phyloP scores from a whole-genome alignment of 2,329 filamentous ascomycete genomes.

The Cytospora piceicola region DNA sequence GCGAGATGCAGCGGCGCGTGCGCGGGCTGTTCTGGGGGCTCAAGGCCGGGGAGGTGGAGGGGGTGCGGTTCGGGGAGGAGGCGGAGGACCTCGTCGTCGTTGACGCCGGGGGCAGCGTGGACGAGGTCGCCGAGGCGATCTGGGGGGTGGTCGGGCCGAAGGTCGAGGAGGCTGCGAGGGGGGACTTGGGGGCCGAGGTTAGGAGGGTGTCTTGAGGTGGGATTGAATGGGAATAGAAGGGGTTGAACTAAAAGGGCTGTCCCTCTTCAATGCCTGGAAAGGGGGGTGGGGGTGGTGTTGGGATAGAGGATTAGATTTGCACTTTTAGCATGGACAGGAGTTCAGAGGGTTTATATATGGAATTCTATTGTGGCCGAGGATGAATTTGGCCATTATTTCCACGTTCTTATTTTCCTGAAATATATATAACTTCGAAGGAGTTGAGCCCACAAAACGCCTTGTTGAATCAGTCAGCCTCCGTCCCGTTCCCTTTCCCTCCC shows the following conservation, averaged over 20 bases:
- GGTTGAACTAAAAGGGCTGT: background rate
- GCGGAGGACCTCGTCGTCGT: conserved; percentile 59
- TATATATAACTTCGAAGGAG: conserved; percentile 28
- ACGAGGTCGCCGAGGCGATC: conserved; percentile 60
- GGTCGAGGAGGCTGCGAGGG: conserved; percentile 52
- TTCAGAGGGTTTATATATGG: background rate
- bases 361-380: background rate
- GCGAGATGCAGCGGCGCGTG: conserved; percentile 80
- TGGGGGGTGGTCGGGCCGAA: conserved; percentile 55
- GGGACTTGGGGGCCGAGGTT: conserved; percentile 49
- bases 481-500: background rate
- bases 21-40: conserved; percentile 71
- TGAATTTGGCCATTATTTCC: background rate
- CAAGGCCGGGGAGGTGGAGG: conserved; percentile 46
- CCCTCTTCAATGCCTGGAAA: too few relatives aligned
- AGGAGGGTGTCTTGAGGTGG: conserved; percentile 48
- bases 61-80: conserved; percentile 49
- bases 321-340: background rate
- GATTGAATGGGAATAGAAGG: background rate
- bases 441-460: conserved; percentile 34
- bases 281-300: background rate
- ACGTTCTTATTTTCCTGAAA: conserved; percentile 1
- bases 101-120: conserved; percentile 57
- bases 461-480: conserved; percentile 9
- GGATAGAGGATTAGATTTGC: background rate